Evolutionary conservation across 257 asterid genomes (phyloP).

Genomic region (Nemophila menziesii): DNA sequence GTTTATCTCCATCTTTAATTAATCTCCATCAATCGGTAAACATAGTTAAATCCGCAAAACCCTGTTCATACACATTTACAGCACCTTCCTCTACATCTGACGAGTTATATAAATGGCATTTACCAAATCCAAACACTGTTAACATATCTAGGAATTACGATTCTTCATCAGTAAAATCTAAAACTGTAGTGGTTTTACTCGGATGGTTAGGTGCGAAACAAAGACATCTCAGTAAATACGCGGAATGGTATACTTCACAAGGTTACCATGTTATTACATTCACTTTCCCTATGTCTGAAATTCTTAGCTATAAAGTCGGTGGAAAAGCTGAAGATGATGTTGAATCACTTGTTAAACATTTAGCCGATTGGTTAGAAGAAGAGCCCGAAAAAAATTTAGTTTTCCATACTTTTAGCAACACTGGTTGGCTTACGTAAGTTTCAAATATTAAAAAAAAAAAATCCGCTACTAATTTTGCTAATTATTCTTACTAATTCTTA

Average conservation of each 20-base stretch:
- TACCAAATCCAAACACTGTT: slow-evolving; percentile 55
- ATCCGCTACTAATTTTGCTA: neutral
- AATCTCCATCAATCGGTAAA: slow-evolving; percentile 42
- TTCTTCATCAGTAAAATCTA: slow-evolving; percentile 45
- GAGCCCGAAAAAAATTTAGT: slow-evolving; percentile 72
- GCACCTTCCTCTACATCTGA: slow-evolving; percentile 36
- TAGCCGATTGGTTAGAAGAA: slow-evolving; percentile 89
- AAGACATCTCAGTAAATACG: slow-evolving; percentile 73
- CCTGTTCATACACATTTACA: slow-evolving; percentile 22
- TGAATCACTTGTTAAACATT: slow-evolving; percentile 65
- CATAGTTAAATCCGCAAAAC: slow-evolving; percentile 49
- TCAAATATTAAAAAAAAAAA: neutral
- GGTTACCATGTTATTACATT: slow-evolving; percentile 87
- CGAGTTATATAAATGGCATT: slow-evolving; percentile 73
- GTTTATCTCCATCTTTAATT: slow-evolving; percentile 34
- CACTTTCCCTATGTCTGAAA: slow-evolving; percentile 82
- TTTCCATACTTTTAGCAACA: slow-evolving; percentile 87
- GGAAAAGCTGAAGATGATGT: slow-evolving; percentile 87
- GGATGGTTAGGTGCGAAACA: slow-evolving; percentile 98
- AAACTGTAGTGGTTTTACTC: slow-evolving; percentile 80
- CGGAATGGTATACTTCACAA: slow-evolving; percentile 80
- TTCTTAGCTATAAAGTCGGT: slow-evolving; percentile 70
- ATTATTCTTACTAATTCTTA: slow-evolving; percentile 7
- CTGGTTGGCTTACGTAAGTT: slow-evolving; percentile 89
- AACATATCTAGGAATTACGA: slow-evolving; percentile 25